These are phyloP conservation scores for Fusarium liriodendri DNA, from an alignment of 2,329 filamentous ascomycete genomes.

Conservation along the genomic window DNA sequence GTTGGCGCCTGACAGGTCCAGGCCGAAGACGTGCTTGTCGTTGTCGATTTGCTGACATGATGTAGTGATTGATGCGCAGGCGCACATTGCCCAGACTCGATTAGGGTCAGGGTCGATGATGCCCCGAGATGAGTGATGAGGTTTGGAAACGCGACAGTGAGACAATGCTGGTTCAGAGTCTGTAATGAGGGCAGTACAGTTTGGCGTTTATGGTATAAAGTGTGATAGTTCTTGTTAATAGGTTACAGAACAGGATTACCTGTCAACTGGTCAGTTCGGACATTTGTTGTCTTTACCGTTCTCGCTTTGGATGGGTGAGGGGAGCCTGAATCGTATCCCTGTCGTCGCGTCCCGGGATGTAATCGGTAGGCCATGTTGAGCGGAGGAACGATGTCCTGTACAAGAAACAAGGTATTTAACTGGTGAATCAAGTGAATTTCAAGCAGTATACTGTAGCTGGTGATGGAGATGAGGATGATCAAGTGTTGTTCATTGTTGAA, in stretches of 20 bases:
- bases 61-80: slow-evolving; percentile 32
- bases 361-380: no score
- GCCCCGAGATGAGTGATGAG: background rate
- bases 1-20: background rate
- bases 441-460: background rate
- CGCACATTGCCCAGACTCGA: slow-evolving; percentile 27
- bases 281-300: background rate
- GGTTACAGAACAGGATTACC: background rate
- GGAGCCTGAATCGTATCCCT: background rate
- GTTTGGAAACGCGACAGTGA: background rate
- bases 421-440: no score
- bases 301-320: background rate
- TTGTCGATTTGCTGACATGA: slow-evolving; percentile 17
- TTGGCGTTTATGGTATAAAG: background rate
- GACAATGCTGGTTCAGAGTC: background rate
- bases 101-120: background rate
- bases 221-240: background rate
- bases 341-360: background rate
- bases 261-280: background rate
- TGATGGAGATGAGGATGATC: background rate
- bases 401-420: no score
- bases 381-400: no score
- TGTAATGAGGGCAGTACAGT: background rate
- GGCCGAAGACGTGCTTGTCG: background rate
- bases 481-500: background rate